Base-by-base conservation (phyloP, 208 protist genomes). In the Crithidia sp. region DNA sequence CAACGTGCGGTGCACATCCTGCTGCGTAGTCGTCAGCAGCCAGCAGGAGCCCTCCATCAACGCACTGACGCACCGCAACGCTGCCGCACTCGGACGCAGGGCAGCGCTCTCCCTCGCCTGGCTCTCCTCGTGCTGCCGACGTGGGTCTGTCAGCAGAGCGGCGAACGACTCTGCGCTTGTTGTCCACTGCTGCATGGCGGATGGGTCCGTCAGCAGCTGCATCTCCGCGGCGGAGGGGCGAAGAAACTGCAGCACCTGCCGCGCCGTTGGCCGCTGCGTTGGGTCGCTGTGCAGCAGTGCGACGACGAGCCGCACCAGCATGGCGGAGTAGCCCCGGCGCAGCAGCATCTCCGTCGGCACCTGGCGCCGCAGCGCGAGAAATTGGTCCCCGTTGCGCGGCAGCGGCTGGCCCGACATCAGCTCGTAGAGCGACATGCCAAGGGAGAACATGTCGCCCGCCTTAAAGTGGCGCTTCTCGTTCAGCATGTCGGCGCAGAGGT, bases 371-470 rank as follows among this genome's bases (percentile, higher is more conserved):
- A 97, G 79, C 36, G 83, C 74, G 19, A 87, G 60, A 66, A 92
- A 95, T 7, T 74, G 71, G 16, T 94, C 90, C 5, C 91, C 92
- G 52, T 91, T 91, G 43, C 81, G 78, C 10, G 94, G 94, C 16
- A 96, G 84, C 16, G 87, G 66, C 49, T 89, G 65, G 36, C 91
- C 90, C 17, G 82, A 89, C 83, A 96, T 92, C 45, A 98, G 77
- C 81, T 98, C 94, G 73, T 91, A 95, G 19, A 97, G 74, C 41
- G 91, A 96, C 80, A 98, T 95, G 40, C 94, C 94, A n/a, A 98
- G 82, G 1, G 88, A 88, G 79, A 97, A 98, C 74, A 98, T 90
- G 67, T 98, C 94, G 7, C 91, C 94, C 4, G 86, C 91, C 63
- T 83, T 91, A 60, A 90, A 87, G 74, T 95, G 67, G 10, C 40